Evolutionary conservation across 177 flowering plant species (phyloP).

Genomic region (Vitis hybrid): DNA sequence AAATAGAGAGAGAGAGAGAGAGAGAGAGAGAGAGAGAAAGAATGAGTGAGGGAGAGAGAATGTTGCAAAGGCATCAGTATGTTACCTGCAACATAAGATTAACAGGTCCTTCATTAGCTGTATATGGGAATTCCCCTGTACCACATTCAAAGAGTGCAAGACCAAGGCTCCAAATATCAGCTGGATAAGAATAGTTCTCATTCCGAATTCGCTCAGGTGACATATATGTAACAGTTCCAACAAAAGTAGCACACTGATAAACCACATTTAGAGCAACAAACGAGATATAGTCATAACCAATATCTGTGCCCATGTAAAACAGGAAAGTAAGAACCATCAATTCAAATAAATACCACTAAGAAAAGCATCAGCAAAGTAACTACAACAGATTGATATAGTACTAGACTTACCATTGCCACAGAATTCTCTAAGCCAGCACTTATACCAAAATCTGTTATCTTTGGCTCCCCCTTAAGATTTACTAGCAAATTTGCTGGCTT

Average conservation of each 20-base stretch:
- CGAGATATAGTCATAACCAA: conserved; percentile 1
- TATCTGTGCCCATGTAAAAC: background rate
- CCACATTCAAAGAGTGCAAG: conserved; percentile 97
- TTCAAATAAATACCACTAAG: background rate
- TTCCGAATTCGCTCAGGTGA: conserved; percentile 97
- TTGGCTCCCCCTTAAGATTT: conserved; percentile 95
- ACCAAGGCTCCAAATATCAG: conserved; percentile 99
- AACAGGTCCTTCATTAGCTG: conserved; percentile 89
- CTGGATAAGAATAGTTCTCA: conserved; percentile 91
- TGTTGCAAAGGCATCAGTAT: conserved; percentile 7
- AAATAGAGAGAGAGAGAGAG: no score
- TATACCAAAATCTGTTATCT: conserved; percentile 98
- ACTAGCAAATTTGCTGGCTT: conserved; percentile 98
- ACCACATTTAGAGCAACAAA: conserved; percentile 14
- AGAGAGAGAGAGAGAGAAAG: no score
- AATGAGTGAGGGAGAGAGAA: no score
- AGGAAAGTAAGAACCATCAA: background rate
- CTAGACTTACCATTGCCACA: conserved; percentile 82
- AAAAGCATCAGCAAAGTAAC: no score
- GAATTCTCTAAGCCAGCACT: conserved; percentile 98
- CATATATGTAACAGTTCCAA: conserved; percentile 99
- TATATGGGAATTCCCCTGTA: conserved; percentile 97
- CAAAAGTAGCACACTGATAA: conserved; percentile 94
- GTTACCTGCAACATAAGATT: conserved; percentile 95
- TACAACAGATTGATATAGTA: no score